Evolutionary conservation across 2,329 filamentous ascomycete species (phyloP).

Genomic region (Exophiala sp.): DNA sequence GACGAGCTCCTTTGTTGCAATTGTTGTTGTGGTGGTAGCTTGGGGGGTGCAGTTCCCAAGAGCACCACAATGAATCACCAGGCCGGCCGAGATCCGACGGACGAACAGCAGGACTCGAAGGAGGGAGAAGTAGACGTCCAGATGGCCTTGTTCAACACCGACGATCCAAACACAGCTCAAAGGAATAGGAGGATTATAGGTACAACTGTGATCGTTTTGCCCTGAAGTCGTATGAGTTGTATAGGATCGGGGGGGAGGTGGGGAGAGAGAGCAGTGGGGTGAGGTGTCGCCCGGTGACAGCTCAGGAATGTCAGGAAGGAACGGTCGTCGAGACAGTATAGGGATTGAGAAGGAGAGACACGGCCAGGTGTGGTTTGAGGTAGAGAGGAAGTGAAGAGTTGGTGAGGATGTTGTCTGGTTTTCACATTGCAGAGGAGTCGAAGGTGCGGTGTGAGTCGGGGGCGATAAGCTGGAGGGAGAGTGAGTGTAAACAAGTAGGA

Average conservation of each 20-base stretch:
- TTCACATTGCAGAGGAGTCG: conserved; percentile 25
- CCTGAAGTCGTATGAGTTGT: conserved; percentile 10
- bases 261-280: conserved; percentile 15
- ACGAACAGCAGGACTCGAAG: not conserved
- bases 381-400: conserved; percentile 17
- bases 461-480: not conserved
- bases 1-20: conserved; percentile 14
- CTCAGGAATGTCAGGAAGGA: conserved; percentile 21
- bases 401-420: conserved; percentile 14
- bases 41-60: conserved; percentile 2
- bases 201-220: conserved; percentile 9
- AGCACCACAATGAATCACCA: conserved; percentile 16
- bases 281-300: conserved; percentile 17
- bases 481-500: conserved; percentile 17
- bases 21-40: conserved; percentile 13
- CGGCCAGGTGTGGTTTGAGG: conserved; percentile 19
- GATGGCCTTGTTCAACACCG: conserved; percentile 3
- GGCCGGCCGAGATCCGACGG: conserved; percentile 6
- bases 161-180: conserved; percentile 15
- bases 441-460: conserved; percentile 8
- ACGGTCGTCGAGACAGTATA: conserved; percentile 22
- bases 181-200: conserved; percentile 20
- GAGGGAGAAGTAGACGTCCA: not conserved
- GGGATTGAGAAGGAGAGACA: conserved; percentile 20
- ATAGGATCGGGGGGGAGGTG: conserved; percentile 1